Evolutionary conservation across 2,329 filamentous ascomycete genomes (phyloP), one percentile per base, ranked within the genome.

Genomic region (Hypoxylon sp.): DNA sequence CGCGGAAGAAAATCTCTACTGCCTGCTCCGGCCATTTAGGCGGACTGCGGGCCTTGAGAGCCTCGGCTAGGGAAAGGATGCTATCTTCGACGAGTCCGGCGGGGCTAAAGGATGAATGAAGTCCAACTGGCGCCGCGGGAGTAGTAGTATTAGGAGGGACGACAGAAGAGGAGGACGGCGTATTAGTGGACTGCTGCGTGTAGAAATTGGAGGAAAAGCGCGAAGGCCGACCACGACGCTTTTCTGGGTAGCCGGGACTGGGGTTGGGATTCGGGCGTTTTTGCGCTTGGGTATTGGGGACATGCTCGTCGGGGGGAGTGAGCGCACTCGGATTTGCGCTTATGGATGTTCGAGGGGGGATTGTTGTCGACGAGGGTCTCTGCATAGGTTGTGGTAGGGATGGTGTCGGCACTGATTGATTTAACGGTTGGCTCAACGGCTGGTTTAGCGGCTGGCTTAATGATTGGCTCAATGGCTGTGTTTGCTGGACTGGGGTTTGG

Each of bases 1-100:
- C 87, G 33, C 82, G 81, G 77, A 89, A 89, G 73, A 89, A 86
- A 4, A 88, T 82, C 62, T 89, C 87, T 58, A 89, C 81, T 0
- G 87, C 87, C 75, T 86, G 84, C 75, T 89, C 87, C 4, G 85
- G 82, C 86, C 86, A 89, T 40, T 79, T 82, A 5, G 83, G 80
- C 5, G 79, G 76, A n/a, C 74, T 73, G 17, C 82, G 79, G 6
- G 79, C 74, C 37, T 78, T 79, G 20, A 85, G 77, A 1, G 81
- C 81, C 27, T 85, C 84, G 4, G 82, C 79, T 22, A 82, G 77
- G 6, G 81, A 76, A 48, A 77, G 51, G 10, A 82, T 72, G 30
- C 76, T 74, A 37, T 82, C 82, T 42, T 85, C 82, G 22, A 83
- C 49, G 1, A 78, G 64, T 11, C 55, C 68, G 20, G 60, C 50